A percentile compares a stretch with the other conserved stretches of the same genome.
phyloP scores from a whole-genome alignment of 345 rosid species.

The Boechera stricta region DNA sequence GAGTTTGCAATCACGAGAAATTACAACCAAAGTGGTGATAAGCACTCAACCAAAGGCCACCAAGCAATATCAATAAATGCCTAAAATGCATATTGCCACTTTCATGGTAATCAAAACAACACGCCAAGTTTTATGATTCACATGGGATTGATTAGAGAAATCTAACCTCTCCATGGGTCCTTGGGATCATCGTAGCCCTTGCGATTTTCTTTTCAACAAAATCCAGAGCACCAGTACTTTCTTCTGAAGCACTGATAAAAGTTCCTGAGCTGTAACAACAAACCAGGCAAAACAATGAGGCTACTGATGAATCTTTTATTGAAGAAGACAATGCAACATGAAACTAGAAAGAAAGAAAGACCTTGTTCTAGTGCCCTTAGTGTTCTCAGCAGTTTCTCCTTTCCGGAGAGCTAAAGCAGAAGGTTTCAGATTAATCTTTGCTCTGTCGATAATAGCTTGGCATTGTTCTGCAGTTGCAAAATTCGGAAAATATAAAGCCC shows the following conservation, averaged over 20 bases:
- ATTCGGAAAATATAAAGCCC: conserved; percentile 73
- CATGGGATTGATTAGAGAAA: conserved; percentile 10
- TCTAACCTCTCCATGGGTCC: conserved; percentile 70
- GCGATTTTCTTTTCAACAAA: conserved; percentile 69
- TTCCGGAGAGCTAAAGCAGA: conserved; percentile 68
- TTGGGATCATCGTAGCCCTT: conserved; percentile 74
- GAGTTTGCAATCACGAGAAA: background rate
- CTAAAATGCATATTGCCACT: conserved; percentile 11
- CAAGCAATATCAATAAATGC: background rate
- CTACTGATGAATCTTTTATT: background rate
- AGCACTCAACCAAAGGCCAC: conserved; percentile 21
- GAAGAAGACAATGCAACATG: conserved; percentile 1
- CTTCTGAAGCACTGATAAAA: conserved; percentile 74
- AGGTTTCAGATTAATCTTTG: conserved; percentile 61
- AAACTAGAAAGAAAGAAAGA: conserved; percentile 11
- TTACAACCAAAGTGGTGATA: background rate
- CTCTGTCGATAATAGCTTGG: conserved; percentile 55
- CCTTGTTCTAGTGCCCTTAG: conserved; percentile 81
- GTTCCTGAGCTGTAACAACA: conserved; percentile 72
- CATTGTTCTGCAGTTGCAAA: conserved; percentile 74
- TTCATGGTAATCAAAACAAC: background rate
- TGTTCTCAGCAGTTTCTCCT: conserved; percentile 75
- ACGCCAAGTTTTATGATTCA: conserved; percentile 5
- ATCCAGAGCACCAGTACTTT: conserved; percentile 58
- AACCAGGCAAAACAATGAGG: conserved; percentile 6